These are phyloP conservation scores for Breviolum minutum DNA, from an alignment of 73 alveolate genomes.

Conservation along the genomic window DNA sequence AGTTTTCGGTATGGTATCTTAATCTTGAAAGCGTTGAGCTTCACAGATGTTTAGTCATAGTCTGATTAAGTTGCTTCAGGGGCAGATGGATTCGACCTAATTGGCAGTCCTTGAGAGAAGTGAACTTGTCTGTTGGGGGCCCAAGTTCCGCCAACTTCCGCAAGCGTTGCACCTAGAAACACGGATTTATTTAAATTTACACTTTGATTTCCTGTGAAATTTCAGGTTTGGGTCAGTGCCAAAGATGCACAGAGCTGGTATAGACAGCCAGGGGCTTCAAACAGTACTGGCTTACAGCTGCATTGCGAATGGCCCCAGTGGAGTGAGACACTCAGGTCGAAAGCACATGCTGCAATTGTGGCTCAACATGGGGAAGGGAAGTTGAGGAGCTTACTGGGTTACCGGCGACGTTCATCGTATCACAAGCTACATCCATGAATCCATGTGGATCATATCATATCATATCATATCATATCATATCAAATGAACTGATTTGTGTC, in stretches of 20 bases:
- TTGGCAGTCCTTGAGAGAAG: slow-evolving; percentile 86
- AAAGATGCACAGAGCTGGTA: slow-evolving; percentile 58
- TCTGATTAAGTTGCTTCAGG: slow-evolving; percentile 2
- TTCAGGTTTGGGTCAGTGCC: slow-evolving; percentile 71
- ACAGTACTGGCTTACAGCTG: neutral
- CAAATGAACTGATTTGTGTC: neutral
- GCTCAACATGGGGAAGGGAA: slow-evolving; percentile 81
- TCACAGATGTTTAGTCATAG: neutral
- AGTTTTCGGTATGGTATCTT: too few species aligned
- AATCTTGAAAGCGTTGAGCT: too few species aligned
- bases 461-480: too few species aligned
- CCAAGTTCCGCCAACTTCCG: neutral
- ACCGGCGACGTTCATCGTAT: neutral
- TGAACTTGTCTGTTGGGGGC: slow-evolving; percentile 63
- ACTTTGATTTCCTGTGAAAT: neutral
- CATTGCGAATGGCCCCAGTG: neutral
- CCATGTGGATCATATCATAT: too few species aligned
- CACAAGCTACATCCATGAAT: too few species aligned
- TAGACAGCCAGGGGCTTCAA: slow-evolving; percentile 1
- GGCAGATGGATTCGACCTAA: slow-evolving; percentile 24
- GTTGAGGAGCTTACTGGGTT: slow-evolving; percentile 1
- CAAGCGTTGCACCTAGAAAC: too few species aligned
- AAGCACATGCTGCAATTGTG: slow-evolving; percentile 72
- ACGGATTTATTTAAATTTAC: neutral
- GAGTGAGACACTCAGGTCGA: neutral